These are phyloP conservation scores for Lodderomyces pseudojiufengensis DNA, from an alignment of 1,139 yeast genomes.

Conservation along the genomic window DNA sequence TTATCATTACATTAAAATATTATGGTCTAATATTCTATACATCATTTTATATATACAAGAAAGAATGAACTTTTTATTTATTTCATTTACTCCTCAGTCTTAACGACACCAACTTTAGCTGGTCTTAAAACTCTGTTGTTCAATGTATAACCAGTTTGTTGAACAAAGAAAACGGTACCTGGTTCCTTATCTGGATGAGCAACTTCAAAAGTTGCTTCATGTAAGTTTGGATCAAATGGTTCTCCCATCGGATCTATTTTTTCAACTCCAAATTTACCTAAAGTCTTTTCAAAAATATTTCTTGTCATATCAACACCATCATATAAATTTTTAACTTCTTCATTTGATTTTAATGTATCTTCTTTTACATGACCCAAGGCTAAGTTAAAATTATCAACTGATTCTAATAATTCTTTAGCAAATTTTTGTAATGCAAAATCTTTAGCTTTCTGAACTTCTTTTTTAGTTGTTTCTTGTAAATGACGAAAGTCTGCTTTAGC, in stretches of 20 bases:
- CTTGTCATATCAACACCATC: slow-evolving; percentile 94
- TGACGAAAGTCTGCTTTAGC: slow-evolving; percentile 92
- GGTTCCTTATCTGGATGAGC: slow-evolving; percentile 89
- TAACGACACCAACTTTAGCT: slow-evolving; percentile 94
- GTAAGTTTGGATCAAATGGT: slow-evolving; percentile 84
- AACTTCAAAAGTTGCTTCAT: slow-evolving; percentile 89
- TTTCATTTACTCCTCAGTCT: slow-evolving; percentile 31
- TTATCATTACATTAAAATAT: background rate
- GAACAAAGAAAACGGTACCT: slow-evolving; percentile 90
- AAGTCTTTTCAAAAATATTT: slow-evolving; percentile 80
- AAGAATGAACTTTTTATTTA: no score
- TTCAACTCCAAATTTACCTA: slow-evolving; percentile 72
- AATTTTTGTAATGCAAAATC: slow-evolving; percentile 92
- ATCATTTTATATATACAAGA: slow-evolving; percentile 5
- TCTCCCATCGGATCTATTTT: slow-evolving; percentile 85
- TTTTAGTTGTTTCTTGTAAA: slow-evolving; percentile 84
- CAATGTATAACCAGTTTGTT: slow-evolving; percentile 84
- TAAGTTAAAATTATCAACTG: slow-evolving; percentile 86
- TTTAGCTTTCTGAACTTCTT: slow-evolving; percentile 81
- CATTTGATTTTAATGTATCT: slow-evolving; percentile 55
- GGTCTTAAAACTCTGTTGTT: slow-evolving; percentile 91
- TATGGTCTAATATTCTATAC: no score
- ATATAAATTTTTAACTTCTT: slow-evolving; percentile 70
- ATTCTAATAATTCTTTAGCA: slow-evolving; percentile 85
- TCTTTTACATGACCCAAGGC: slow-evolving; percentile 76